Evolutionary conservation across 805 yeast species (phyloP).

Genomic region (Ogataea nonfermentans): DNA sequence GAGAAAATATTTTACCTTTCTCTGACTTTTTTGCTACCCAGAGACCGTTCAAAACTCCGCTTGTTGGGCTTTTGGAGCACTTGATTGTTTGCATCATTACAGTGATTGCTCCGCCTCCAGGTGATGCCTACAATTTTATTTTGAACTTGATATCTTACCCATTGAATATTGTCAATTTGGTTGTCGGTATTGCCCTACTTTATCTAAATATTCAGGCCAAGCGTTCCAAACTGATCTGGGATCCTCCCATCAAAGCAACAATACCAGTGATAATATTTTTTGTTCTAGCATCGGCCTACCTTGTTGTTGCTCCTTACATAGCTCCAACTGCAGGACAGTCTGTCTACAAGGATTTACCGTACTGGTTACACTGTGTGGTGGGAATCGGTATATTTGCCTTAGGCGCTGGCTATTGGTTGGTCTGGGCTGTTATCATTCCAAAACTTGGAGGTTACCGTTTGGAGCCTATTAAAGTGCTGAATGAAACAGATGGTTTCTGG

Average conservation of each 20-base stretch:
- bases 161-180: constrained; percentile 68
- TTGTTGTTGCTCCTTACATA: constrained; percentile 74
- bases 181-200: constrained; percentile 61
- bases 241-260: constrained; percentile 68
- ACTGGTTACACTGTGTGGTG: constrained; percentile 67
- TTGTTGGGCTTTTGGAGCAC: constrained; percentile 71
- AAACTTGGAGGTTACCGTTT: constrained; percentile 49
- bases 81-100: constrained; percentile 73
- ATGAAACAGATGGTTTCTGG: too few species aligned
- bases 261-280: constrained; percentile 64
- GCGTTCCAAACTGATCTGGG: constrained; percentile 57
- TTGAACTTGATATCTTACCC: constrained; percentile 80
- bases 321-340: constrained; percentile 67
- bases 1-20: constrained; percentile 78
- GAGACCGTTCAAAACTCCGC: constrained; percentile 71
- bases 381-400: constrained; percentile 71
- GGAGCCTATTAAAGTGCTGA: neutral
- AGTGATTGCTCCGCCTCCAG: constrained; percentile 77
- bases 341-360: constrained; percentile 70
- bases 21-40: constrained; percentile 67
- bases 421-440: constrained; percentile 63
- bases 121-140: constrained; percentile 82
- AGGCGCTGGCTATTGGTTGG: constrained; percentile 65
- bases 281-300: constrained; percentile 60
- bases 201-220: constrained; percentile 51